Percentiles rank a stretch among this genome's conserved stretches.
Evolutionary conservation across 2,329 filamentous ascomycete genomes (phyloP).

Genomic region (Talaromyces pinophilus): DNA sequence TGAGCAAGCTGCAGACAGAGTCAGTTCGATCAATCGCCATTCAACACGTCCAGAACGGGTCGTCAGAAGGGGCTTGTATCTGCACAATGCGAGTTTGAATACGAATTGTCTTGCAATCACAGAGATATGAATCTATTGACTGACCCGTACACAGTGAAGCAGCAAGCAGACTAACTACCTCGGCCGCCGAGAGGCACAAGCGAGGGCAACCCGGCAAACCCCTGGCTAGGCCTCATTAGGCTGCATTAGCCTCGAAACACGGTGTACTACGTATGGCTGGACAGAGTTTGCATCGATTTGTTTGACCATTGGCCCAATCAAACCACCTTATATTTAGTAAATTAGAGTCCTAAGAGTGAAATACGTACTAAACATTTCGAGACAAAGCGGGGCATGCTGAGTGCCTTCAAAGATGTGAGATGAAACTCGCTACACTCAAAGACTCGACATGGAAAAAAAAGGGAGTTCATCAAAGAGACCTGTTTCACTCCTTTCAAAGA

Average conservation of each 20-base stretch:
- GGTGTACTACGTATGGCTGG: neutral
- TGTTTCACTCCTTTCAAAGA: neutral
- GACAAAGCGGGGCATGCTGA: neutral
- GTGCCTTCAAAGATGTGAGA: neutral
- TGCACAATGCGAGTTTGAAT: neutral
- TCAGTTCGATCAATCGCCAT: neutral
- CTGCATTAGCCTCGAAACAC: conserved; percentile 6
- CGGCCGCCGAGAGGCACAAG: neutral
- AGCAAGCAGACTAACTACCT: neutral
- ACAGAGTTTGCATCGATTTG: neutral
- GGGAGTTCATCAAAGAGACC: neutral
- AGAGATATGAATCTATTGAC: neutral
- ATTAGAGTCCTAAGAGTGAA: neutral
- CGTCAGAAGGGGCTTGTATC: neutral
- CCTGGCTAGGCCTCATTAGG: conserved; percentile 15
- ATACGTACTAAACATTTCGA: neutral
- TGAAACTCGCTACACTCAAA: neutral
- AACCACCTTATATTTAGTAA: neutral
- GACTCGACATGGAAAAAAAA: neutral
- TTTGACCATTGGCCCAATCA: conserved; percentile 1
- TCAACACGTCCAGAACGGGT: neutral
- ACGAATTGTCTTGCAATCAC: neutral
- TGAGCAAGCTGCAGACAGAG: neutral
- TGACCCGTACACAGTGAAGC: neutral
- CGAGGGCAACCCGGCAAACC: conserved; percentile 3